Evolutionary conservation across 2,329 filamentous ascomycete species (phyloP).

Genomic region (Aspergillus felis): DNA sequence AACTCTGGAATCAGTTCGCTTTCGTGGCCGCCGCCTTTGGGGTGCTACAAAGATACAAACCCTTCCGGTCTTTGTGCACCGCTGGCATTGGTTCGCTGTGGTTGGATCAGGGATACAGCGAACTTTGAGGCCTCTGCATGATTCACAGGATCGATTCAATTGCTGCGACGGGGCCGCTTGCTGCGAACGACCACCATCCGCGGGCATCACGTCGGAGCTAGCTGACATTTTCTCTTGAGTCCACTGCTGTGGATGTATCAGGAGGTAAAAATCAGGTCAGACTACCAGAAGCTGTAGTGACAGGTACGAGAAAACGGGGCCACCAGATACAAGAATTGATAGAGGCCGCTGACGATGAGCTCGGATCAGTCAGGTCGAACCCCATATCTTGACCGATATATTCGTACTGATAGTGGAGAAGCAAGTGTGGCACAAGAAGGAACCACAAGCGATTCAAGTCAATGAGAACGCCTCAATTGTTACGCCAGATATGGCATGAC

Average conservation of each 20-base stretch:
- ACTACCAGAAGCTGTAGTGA: neutral
- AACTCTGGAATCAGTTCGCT: conserved; percentile 34
- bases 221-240: conserved; percentile 23
- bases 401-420: neutral
- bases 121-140: conserved; percentile 34
- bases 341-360: neutral
- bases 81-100: conserved; percentile 32
- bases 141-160: conserved; percentile 36
- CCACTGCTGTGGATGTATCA: neutral
- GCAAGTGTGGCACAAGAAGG: neutral
- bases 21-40: conserved; percentile 34
- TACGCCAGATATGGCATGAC: neutral
- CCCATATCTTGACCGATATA: neutral
- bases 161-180: conserved; percentile 21
- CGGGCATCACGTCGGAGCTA: conserved; percentile 17
- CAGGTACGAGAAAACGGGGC: neutral
- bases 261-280: neutral
- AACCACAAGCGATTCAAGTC: neutral
- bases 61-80: conserved; percentile 33
- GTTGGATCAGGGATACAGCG: conserved; percentile 31
- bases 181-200: conserved; percentile 17
- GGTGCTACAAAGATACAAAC: conserved; percentile 34
- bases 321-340: neutral
- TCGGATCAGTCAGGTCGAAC: neutral
- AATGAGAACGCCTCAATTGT: neutral